Evolutionary conservation across 2,329 filamentous ascomycete genomes (phyloP), one percentile per base, ranked within the genome.

Genomic region (Botrytis fragariae): DNA sequence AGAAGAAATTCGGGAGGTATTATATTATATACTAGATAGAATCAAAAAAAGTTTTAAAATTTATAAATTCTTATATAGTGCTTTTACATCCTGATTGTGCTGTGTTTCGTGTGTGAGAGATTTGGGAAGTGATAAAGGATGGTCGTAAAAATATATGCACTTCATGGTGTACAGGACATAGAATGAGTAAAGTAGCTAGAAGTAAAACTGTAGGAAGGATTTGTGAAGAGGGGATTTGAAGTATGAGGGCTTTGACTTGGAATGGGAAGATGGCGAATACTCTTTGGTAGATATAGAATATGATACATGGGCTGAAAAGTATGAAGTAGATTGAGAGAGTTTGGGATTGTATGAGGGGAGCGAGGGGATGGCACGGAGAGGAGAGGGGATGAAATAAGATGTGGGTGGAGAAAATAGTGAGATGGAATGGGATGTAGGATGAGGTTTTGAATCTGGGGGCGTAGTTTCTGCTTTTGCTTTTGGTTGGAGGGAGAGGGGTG

Each of bases 41-140:
- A 67, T 67, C 5, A 67, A 67, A 67, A 67, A 67, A 67, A 67
- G 44, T 37, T 39, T 67, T 16, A 67, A 67, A 67, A 67, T 67
- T 54, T 22, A 67, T 54, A 10, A 54, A 29, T 67, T 29, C 25
- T 8, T 42, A 25, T 39, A 7, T 62, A 25, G 1, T 51, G n/a
- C 35, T 29, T 62, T n/a, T 1, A 29, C 25, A n/a, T 62, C 37
- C 25, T n/a, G 35, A 18, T 57, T 62, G 25, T 9, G 35, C 1
- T 42, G 25, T 61, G 22, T n/a, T 61, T 22, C 12, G 35, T 61
- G 25, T 16, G 3, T 61, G 22, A 25, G 32, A 7, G 32, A 22
- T 25, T 22, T 1, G 20, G 10, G 32, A 57, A 29, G 48, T 51
- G 25, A n/a, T 7, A 9, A 4, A 18, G 14, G n/a, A 29, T 29